Conservation (phyloP, 208 protist species). For the Vickermania ingenoplastis region DNA sequence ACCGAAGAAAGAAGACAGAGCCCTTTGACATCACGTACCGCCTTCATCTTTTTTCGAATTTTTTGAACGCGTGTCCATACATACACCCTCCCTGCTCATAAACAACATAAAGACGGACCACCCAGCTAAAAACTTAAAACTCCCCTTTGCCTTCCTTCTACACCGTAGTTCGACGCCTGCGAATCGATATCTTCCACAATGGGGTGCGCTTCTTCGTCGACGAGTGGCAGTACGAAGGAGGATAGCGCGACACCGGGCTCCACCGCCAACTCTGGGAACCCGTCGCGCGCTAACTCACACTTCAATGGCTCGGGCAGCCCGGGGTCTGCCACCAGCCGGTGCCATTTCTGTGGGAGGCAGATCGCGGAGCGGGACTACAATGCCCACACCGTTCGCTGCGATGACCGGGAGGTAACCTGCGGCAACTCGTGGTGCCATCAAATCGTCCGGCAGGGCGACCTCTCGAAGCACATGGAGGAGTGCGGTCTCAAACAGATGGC, state of each 20-base stretch:
- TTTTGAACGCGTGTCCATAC: too few species aligned
- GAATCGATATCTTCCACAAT: too few species aligned
- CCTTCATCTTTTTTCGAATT: too few species aligned
- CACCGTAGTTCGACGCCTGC: too few species aligned
- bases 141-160: too few species aligned
- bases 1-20: too few species aligned
- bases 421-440: constrained; percentile 82
- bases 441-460: constrained; percentile 63
- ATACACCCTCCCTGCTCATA: too few species aligned
- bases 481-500: constrained; percentile 61
- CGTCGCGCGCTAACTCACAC: neutral
- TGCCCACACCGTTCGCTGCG: constrained; percentile 78
- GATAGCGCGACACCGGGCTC: neutral
- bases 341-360: constrained; percentile 56
- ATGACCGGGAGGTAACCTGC: constrained; percentile 83
- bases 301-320: neutral
- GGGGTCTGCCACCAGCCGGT: constrained; percentile 6
- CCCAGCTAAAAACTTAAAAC: too few species aligned
- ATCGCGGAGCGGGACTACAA: constrained; percentile 77
- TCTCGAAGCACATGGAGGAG: constrained; percentile 71
- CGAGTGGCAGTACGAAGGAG: neutral
- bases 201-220: neutral
- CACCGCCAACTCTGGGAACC: neutral
- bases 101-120: too few species aligned
- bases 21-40: too few species aligned